Base-by-base conservation (phyloP, 116 monocot genomes). In the Zostera marina region DNA sequence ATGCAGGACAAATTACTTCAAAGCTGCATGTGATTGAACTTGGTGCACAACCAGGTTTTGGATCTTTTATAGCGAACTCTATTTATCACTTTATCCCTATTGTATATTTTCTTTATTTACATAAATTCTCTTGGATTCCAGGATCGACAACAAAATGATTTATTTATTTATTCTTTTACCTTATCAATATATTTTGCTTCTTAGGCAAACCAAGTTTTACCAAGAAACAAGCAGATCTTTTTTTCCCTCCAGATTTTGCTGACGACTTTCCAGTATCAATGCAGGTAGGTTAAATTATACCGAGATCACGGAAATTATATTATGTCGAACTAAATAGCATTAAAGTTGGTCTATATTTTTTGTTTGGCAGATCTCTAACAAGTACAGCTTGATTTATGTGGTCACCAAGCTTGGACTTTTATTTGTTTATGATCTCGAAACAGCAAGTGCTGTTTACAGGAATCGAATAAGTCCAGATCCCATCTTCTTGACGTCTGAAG, bases 11-110 rank as follows among this genome's bases (percentile, higher is more conserved):
- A 44, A 76, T 86, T 59, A 76, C 78, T 64, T 98, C 98, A 39
- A 98, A 98, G 66, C 64, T 98, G 64, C 98, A 98, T 77, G 98
- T 98, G 45, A 98, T 96, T 71, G 96, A 96, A 80, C 85, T 96
- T 67, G 96, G 96, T 70, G 96, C 90, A 41, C 90, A 90, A 64
- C 90, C 76, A 83, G 96, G 96, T 93, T 52, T 19, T 46, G 22
- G n/a, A 44, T 9, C 42, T 22, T 66, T 32, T 16, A n/a, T n/a
- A n/a, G n/a, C n/a, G n/a, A n/a, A n/a, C 13, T 67, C 65, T n/a
- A 60, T 41, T 63, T 9, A 32, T 32, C 32, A 0, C 13, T 38
- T 38, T 58, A 17, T 58, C n/a, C 48, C 48, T 11, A 41, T n/a
- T 46, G 13, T 44, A 40, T 22, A 1, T 60, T 60, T 20, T 15